Conservation (phyloP, 1,139 yeast species). For the Pichia sp. region DNA sequence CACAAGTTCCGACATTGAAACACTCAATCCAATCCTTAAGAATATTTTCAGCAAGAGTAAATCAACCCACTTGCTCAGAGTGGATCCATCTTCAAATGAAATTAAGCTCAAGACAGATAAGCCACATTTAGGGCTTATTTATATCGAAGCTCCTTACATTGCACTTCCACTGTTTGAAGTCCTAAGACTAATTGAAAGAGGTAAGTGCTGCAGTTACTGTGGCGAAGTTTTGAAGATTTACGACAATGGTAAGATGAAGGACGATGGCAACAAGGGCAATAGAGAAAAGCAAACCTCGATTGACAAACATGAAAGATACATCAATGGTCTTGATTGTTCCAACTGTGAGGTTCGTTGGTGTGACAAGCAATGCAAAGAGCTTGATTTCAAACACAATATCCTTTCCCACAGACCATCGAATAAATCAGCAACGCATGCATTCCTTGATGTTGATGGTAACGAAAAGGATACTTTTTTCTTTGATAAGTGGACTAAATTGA, state of each 20-base stretch:
- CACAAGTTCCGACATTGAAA: neutral
- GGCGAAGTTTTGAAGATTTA: slow-evolving; percentile 55
- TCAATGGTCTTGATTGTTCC: slow-evolving; percentile 62
- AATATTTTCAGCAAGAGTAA: slow-evolving; percentile 15
- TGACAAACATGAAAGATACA: slow-evolving; percentile 27
- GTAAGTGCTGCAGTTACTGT: slow-evolving; percentile 80
- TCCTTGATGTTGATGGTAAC: slow-evolving; percentile 12
- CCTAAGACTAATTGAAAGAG: slow-evolving; percentile 56
- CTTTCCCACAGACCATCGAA: slow-evolving; percentile 52
- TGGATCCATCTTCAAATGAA: slow-evolving; percentile 11
- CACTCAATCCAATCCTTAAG: slow-evolving; percentile 7
- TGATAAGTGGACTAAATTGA: slow-evolving; percentile 24
- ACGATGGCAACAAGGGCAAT: slow-evolving; percentile 30
- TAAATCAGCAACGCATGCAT: slow-evolving; percentile 26
- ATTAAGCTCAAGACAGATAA: slow-evolving; percentile 13
- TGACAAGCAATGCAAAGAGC: slow-evolving; percentile 56
- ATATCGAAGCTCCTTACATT: slow-evolving; percentile 50
- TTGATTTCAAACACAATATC: slow-evolving; percentile 50
- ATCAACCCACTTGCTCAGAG: slow-evolving; percentile 10
- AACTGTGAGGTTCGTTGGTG: slow-evolving; percentile 77
- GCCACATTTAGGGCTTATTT: slow-evolving; percentile 29
- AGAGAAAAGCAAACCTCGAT: slow-evolving; percentile 19
- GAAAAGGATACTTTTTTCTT: slow-evolving; percentile 21
- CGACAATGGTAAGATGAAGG: slow-evolving; percentile 29
- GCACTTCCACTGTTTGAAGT: slow-evolving; percentile 73